Percentiles rank a stretch among this genome's conserved stretches.
Evolutionary conservation across 345 rosid genomes (phyloP).

Genomic region (Eucalyptus tenuipes): DNA sequence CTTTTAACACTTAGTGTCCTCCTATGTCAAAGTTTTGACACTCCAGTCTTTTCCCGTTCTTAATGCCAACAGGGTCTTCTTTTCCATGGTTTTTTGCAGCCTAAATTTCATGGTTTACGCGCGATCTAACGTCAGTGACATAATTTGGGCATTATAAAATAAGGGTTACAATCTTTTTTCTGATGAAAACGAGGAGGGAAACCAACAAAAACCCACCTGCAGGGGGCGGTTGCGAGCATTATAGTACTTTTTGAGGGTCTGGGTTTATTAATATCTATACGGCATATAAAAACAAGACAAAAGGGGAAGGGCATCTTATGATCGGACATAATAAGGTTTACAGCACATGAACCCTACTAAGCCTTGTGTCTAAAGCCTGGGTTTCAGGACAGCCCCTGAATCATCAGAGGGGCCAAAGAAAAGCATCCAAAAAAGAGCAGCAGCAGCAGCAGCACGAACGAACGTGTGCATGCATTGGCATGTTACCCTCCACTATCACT

Average conservation of each 20-base stretch:
- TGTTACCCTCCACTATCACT: slow-evolving; percentile 36
- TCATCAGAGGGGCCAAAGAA: background rate
- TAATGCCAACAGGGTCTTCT: background rate
- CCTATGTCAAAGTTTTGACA: no score
- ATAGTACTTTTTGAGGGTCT: background rate
- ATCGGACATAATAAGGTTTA: background rate
- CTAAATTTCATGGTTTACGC: background rate
- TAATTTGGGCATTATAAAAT: background rate
- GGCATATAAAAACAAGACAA: background rate
- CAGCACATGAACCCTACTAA: background rate
- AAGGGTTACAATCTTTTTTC: background rate
- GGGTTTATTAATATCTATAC: background rate
- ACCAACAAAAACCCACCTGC: background rate
- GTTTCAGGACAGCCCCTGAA: background rate
- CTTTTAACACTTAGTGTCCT: no score
- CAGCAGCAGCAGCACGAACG: background rate
- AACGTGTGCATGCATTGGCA: background rate
- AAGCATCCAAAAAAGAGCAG: background rate
- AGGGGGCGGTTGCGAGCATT: background rate
- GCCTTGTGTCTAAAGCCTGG: background rate
- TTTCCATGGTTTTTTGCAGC: background rate
- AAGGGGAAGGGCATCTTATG: background rate
- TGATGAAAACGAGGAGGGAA: background rate
- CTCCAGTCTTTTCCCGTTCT: background rate
- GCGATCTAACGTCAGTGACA: background rate